A percentile compares a stretch with the other conserved stretches of the same genome.
phyloP scores from a whole-genome alignment of 768 basidiomycete genomes.

The Mycena indigotica region DNA sequence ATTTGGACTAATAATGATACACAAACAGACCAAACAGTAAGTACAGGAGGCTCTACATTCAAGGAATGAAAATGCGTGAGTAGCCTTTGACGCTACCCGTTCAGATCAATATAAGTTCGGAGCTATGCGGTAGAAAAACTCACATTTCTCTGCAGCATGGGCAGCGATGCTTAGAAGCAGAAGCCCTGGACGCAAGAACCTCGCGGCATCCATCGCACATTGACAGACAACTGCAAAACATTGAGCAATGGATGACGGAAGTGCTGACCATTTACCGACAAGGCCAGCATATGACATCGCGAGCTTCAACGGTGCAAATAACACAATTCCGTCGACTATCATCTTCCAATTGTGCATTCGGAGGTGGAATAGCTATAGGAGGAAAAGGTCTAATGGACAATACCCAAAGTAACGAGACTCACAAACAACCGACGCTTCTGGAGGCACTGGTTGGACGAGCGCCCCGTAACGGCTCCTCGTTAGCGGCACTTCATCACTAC shows the following conservation, averaged over 20 bases:
- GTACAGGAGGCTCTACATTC: slow-evolving; percentile 14
- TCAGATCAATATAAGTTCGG: neutral
- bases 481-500: slow-evolving; percentile 43
- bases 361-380: slow-evolving; percentile 24
- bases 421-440: slow-evolving; percentile 20
- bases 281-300: slow-evolving; percentile 85
- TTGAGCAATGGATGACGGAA: slow-evolving; percentile 14
- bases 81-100: slow-evolving; percentile 56
- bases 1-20: too few species aligned
- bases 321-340: slow-evolving; percentile 53
- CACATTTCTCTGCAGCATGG: slow-evolving; percentile 65
- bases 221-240: slow-evolving; percentile 50
- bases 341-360: slow-evolving; percentile 23
- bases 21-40: neutral
- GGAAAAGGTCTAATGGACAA: neutral
- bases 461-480: slow-evolving; percentile 52
- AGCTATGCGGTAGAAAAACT: slow-evolving; percentile 22
- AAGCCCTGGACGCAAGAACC: slow-evolving; percentile 55
- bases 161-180: slow-evolving; percentile 62
- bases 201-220: slow-evolving; percentile 70
- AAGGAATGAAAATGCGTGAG: slow-evolving; percentile 65
- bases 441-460: slow-evolving; percentile 33
- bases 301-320: slow-evolving; percentile 66
- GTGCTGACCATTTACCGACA: slow-evolving; percentile 57
- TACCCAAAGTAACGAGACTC: neutral